Evolutionary conservation across 2,329 filamentous ascomycete species (phyloP).

Genomic region (Cercospora sp.): DNA sequence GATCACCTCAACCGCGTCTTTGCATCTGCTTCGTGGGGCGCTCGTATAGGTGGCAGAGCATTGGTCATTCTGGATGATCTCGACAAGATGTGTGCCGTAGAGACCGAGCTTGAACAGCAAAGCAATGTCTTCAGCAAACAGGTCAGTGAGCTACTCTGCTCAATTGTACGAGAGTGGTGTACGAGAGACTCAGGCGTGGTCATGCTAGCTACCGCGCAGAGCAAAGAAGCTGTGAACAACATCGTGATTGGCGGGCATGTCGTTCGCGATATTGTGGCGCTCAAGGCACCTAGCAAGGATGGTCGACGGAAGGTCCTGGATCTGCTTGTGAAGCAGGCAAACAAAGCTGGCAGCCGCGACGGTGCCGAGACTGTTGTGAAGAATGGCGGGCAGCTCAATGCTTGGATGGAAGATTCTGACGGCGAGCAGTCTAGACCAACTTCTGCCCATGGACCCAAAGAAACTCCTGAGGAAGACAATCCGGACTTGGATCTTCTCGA

Average conservation of each 20-base stretch:
- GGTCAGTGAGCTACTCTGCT: conserved; percentile 83
- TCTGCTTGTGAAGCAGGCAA: conserved; percentile 60
- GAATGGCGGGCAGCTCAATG: conserved; percentile 30
- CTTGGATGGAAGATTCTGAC: conserved; percentile 75
- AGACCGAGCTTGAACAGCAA: conserved; percentile 91
- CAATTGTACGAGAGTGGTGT: conserved; percentile 82
- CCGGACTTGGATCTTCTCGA: conserved; percentile 85
- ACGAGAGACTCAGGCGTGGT: conserved; percentile 77
- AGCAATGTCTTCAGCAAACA: conserved; percentile 92
- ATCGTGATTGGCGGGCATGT: conserved; percentile 89
- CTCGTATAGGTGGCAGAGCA: conserved; percentile 77
- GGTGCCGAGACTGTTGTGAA: conserved; percentile 14
- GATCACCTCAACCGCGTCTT: conserved; percentile 83
- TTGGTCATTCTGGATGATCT: conserved; percentile 89
- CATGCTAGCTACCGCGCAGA: conserved; percentile 84
- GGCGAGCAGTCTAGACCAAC: conserved; percentile 46
- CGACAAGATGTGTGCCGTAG: conserved; percentile 86
- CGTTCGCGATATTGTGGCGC: conserved; percentile 82
- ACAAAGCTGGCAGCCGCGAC: conserved; percentile 19
- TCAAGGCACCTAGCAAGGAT: conserved; percentile 93
- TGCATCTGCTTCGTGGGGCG: conserved; percentile 87
- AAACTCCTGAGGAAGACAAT: conserved; percentile 57
- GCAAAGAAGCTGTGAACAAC: conserved; percentile 89
- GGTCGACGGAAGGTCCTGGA: conserved; percentile 81
- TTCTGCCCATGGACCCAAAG: conserved; percentile 49